phyloP scores from a whole-genome alignment of 306 rosid genomes.

The Castanea mollissima region DNA sequence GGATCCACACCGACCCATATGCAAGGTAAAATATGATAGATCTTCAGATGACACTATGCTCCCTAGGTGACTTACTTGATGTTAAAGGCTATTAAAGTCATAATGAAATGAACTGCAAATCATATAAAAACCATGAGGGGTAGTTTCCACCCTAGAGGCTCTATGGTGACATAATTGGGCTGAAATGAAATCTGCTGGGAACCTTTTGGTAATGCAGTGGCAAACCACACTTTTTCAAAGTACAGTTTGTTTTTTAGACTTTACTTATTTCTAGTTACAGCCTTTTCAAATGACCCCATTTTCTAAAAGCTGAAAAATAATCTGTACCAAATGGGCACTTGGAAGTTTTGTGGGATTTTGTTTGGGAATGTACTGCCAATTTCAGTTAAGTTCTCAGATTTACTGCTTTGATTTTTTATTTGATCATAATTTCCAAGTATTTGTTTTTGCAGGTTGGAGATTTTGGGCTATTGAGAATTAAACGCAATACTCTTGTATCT shows the following conservation, averaged over 20 bases:
- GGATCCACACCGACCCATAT: slow-evolving; percentile 38
- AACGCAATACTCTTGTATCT: slow-evolving; percentile 34
- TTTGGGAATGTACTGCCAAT: background rate
- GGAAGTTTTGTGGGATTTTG: background rate
- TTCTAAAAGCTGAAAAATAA: too few relatives aligned
- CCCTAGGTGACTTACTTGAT: background rate
- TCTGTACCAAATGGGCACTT: too few relatives aligned
- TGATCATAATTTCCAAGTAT: background rate
- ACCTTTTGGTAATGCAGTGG: background rate
- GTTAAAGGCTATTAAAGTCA: slow-evolving; percentile 1
- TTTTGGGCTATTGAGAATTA: slow-evolving; percentile 34
- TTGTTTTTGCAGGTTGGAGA: slow-evolving; percentile 26
- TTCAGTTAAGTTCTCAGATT: background rate
- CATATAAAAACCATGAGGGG: too few relatives aligned
- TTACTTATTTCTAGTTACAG: too few relatives aligned
- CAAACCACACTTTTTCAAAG: background rate
- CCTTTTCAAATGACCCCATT: too few relatives aligned
- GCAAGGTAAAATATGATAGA: slow-evolving; percentile 25
- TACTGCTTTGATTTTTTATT: background rate
- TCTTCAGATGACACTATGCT: background rate
- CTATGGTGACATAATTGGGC: background rate
- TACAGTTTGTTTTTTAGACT: too few relatives aligned
- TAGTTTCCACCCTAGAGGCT: background rate
- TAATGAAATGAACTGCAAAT: background rate
- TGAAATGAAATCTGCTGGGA: background rate